Evolutionary conservation across 352 stramenopile genomes (phyloP), one percentile per base, ranked within the genome.

Genomic region (Globisporangium viniferum): DNA sequence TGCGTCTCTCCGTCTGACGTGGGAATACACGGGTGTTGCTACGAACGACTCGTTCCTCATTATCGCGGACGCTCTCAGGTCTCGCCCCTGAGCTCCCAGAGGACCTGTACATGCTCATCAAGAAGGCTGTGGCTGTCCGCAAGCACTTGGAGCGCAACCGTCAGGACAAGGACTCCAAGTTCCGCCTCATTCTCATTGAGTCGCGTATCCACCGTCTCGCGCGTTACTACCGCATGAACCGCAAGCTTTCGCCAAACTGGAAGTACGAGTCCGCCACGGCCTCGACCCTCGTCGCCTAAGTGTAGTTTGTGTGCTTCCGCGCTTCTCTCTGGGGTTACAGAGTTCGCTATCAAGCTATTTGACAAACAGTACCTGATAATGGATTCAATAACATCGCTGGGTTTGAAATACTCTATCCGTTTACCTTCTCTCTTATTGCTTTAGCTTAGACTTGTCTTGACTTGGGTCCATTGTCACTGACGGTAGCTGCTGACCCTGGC

Each of bases 101-200:
- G 87, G 98, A 99, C 89, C 88, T 99, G 73, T 99, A 99, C 95
- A 99, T 99, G 94, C 91, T 99, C 63, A 99, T 99, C 92, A 99
- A 99, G 95, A 99, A 99, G 93, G 98, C 98, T 66, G 98, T 99
- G 73, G 92, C 97, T 75, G 97, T 99, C 46, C 94, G 98, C 78
- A 99, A 99, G 90, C 98, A 99, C 90, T 88, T 99, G 62, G 98
- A 99, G 84, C 89, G 95, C 73, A 99, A 99, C 89, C 93, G 97
- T 80, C 97, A 99, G 84, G 98, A 99, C 87, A 99, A 99, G 89
- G 97, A 99, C 88, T 98, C 97, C 78, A 99, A 99, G 93, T 99
- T 99, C 93, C 95, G 98, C 84, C 92, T 99, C 49, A 99, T 99
- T 97, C 91, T 99, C 51, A 99, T 99, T 77, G 98, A 99, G 91